phyloP scores from a whole-genome alignment of 306 rosid genomes.

The Senna tora region DNA sequence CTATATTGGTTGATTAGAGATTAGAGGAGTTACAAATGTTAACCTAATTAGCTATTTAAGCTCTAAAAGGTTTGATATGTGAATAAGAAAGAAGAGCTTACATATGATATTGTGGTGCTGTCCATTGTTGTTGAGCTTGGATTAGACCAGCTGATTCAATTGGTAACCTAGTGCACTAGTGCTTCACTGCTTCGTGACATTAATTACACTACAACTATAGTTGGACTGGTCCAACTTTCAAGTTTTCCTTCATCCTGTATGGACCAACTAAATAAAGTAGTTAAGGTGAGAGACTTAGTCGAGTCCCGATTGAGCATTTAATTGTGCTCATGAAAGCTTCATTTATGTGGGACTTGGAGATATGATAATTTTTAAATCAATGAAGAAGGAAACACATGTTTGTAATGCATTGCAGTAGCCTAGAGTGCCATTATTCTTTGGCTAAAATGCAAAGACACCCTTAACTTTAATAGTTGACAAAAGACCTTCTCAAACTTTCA shows the following conservation, averaged over 20 bases:
- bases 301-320: neutral
- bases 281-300: neutral
- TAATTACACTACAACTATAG: neutral
- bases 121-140: neutral
- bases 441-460: too few relatives aligned
- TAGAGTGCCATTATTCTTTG: neutral
- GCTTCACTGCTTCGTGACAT: neutral
- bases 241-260: neutral
- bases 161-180: too few relatives aligned
- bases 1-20: constrained; percentile 9
- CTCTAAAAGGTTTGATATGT: neutral
- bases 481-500: too few relatives aligned
- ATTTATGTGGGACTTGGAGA: neutral
- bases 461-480: too few relatives aligned
- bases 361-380: too few relatives aligned
- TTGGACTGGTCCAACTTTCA: neutral
- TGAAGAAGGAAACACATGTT: neutral
- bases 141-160: neutral
- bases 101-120: too few relatives aligned
- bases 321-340: too few relatives aligned
- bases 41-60: neutral
- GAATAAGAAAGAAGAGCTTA: neutral
- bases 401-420: neutral
- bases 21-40: constrained; percentile 5
- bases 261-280: neutral